Percentiles rank a stretch among this genome's conserved stretches.
phyloP scores from a whole-genome alignment of 352 stramenopile genomes.

The Phytophthora cactorum region DNA sequence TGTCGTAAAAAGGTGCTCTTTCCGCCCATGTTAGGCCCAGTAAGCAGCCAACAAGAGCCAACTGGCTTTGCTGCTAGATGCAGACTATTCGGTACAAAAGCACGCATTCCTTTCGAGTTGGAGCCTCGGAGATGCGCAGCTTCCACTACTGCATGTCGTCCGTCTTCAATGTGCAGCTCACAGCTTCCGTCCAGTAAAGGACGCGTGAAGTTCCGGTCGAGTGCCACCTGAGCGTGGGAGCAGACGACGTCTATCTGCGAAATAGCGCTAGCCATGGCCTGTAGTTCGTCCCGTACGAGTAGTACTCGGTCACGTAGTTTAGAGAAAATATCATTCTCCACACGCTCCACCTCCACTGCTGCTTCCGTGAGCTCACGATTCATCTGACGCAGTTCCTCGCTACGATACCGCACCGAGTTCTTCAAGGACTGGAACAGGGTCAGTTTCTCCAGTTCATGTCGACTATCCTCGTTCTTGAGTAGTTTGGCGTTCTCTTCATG shows the following conservation, averaged over 20 bases:
- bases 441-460: constrained; percentile 42
- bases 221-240: constrained; percentile 69
- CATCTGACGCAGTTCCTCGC: constrained; percentile 62
- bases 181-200: constrained; percentile 59
- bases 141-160: constrained; percentile 73
- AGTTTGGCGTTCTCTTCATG: constrained; percentile 66
- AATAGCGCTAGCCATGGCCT: constrained; percentile 58
- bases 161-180: constrained; percentile 71
- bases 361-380: constrained; percentile 71
- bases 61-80: constrained; percentile 38
- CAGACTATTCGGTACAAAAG: constrained; percentile 83
- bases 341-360: constrained; percentile 49
- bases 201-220: constrained; percentile 69
- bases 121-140: constrained; percentile 57
- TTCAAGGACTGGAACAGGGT: constrained; percentile 73
- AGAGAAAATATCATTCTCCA: constrained; percentile 70
- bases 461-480: constrained; percentile 27
- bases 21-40: constrained; percentile 89
- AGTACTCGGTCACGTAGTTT: constrained; percentile 45
- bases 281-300: constrained; percentile 35
- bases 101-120: constrained; percentile 57
- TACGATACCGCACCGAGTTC: constrained; percentile 71
- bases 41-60: constrained; percentile 80
- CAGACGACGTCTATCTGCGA: constrained; percentile 67
- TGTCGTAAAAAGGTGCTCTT: constrained; percentile 89